phyloP scores from a whole-genome alignment of 208 protist species.

The Trypanosoma lewisi region DNA sequence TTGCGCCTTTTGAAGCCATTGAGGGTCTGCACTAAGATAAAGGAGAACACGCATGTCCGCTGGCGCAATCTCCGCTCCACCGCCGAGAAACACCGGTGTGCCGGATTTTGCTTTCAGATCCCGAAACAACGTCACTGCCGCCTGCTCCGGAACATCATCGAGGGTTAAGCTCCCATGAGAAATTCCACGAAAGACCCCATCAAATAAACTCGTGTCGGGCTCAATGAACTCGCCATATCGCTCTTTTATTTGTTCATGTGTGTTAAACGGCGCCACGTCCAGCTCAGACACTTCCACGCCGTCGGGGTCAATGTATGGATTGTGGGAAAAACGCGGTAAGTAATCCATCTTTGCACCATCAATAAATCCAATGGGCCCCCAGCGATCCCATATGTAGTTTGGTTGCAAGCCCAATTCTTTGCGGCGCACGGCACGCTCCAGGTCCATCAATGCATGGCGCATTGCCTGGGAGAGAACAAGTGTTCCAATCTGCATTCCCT shows the following conservation, averaged over 20 bases:
- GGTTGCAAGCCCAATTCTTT: constrained; percentile 81
- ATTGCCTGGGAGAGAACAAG: constrained; percentile 85
- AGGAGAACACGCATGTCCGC: constrained; percentile 75
- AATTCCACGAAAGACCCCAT: constrained; percentile 59
- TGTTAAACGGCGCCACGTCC: constrained; percentile 85
- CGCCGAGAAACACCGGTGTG: constrained; percentile 32
- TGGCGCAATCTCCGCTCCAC: constrained; percentile 41
- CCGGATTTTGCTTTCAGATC: constrained; percentile 45
- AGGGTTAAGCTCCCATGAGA: constrained; percentile 72
- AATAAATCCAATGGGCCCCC: constrained; percentile 90
- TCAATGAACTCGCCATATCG: constrained; percentile 88
- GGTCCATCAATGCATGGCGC: constrained; percentile 88
- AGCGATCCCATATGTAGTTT: constrained; percentile 89
- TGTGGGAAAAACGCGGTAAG: constrained; percentile 85
- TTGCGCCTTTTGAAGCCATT: constrained; percentile 33
- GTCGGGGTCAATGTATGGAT: constrained; percentile 87
- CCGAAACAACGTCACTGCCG: constrained; percentile 50
- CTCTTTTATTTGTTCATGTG: constrained; percentile 84
- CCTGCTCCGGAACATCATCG: constrained; percentile 59
- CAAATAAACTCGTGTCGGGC: constrained; percentile 54
- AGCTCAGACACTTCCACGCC: constrained; percentile 89
- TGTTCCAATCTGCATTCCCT: constrained; percentile 79
- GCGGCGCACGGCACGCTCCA: constrained; percentile 80
- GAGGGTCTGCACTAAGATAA: constrained; percentile 60
- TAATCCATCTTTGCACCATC: constrained; percentile 80